A percentile compares a stretch with the other conserved stretches of the same genome.
Conservation (phyloP, 805 yeast species). For the Candida suzukii region DNA sequence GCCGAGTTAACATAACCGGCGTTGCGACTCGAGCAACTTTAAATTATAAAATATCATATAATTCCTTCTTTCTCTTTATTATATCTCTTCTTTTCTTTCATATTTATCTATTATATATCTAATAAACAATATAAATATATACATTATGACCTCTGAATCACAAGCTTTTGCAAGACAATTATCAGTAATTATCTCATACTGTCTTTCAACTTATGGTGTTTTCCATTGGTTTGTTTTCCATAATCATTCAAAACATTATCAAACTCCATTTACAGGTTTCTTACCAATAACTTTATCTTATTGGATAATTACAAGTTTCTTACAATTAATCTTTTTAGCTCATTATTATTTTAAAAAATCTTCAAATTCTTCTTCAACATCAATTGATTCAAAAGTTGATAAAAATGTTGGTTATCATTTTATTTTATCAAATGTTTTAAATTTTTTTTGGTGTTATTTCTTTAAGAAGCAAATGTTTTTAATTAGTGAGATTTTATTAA, state of each 20-base stretch:
- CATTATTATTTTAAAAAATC: slow-evolving; percentile 29
- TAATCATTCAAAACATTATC: slow-evolving; percentile 34
- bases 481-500: slow-evolving; percentile 48
- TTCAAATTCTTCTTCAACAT: slow-evolving; percentile 8
- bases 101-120: neutral
- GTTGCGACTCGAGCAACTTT: no score
- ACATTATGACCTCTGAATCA: slow-evolving; percentile 1
- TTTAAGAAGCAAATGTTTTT: slow-evolving; percentile 56
- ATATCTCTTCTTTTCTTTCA: neutral
- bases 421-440: slow-evolving; percentile 50
- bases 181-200: slow-evolving; percentile 20
- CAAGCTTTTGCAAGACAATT: neutral
- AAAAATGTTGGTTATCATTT: slow-evolving; percentile 53
- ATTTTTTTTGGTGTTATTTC: slow-evolving; percentile 56
- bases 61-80: neutral
- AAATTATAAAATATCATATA: no score
- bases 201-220: slow-evolving; percentile 49
- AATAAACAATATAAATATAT: neutral
- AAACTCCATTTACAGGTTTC: slow-evolving; percentile 68
- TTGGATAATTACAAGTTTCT: slow-evolving; percentile 49
- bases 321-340: slow-evolving; percentile 45
- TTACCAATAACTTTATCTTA: slow-evolving; percentile 40
- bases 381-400: slow-evolving; percentile 22
- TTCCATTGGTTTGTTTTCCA: slow-evolving; percentile 52
- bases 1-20: no score